phyloP scores from a whole-genome alignment of 169 alveolate species.

The Plasmodium gaboni region DNA sequence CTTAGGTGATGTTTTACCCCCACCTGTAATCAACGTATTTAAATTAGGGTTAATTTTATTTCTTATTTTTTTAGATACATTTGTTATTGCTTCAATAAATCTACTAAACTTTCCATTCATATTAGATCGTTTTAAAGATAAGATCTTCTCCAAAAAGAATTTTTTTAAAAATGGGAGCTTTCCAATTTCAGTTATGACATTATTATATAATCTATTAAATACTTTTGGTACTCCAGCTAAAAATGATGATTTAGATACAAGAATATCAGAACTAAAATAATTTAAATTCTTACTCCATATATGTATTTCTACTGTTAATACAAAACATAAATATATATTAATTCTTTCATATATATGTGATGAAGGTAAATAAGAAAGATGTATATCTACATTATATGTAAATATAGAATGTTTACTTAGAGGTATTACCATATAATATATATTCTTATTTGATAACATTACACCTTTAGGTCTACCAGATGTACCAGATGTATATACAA shows the following conservation, averaged over 20 bases:
- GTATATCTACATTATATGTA: constrained; percentile 1
- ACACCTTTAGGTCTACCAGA: constrained; percentile 99
- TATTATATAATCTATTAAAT: constrained; percentile 24
- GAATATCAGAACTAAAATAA: neutral
- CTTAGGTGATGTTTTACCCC: constrained; percentile 49
- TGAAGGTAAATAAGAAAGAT: constrained; percentile 95
- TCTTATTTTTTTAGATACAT: constrained; percentile 42
- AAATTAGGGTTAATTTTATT: constrained; percentile 39
- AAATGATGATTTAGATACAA: neutral
- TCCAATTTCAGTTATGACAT: constrained; percentile 10
- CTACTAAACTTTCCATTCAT: constrained; percentile 1
- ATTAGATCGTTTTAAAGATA: neutral
- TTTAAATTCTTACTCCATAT: constrained; percentile 46
- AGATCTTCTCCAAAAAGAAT: constrained; percentile 2
- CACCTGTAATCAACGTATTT: constrained; percentile 18
- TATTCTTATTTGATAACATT: constrained; percentile 89
- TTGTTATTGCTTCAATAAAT: constrained; percentile 6
- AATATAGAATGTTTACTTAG: neutral
- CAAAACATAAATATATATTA: constrained; percentile 73
- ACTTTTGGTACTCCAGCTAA: constrained; percentile 63
- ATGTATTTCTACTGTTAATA: constrained; percentile 11
- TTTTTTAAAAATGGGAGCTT: constrained; percentile 28
- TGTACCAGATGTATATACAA: constrained; percentile 98
- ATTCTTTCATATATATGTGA: constrained; percentile 96
- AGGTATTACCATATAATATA: constrained; percentile 26